Percentiles rank a stretch among this genome's conserved stretches.
phyloP scores from a whole-genome alignment of 1,284 basidiomycete species.

The Papiliotrema fonsecae region DNA sequence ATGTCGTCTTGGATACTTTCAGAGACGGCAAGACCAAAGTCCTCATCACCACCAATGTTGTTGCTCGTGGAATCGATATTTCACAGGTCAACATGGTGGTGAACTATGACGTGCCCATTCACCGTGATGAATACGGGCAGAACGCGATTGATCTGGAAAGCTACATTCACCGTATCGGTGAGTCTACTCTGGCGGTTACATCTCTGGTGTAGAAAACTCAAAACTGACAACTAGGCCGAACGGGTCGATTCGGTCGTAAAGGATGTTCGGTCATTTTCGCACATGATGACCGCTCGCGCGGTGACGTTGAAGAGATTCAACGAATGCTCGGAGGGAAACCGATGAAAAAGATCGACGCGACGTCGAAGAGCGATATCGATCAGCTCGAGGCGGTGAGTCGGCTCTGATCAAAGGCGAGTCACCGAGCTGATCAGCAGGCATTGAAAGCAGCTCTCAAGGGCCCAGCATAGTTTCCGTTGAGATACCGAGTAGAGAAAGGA shows the following conservation, averaged over 20 bases:
- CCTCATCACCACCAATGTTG: constrained; percentile 97
- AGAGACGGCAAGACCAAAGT: constrained; percentile 95
- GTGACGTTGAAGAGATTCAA: constrained; percentile 81
- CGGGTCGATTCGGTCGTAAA: constrained; percentile 90
- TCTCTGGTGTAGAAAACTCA: constrained; percentile 2
- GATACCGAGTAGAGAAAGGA: neutral
- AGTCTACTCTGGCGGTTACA: constrained; percentile 25
- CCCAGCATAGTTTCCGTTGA: constrained; percentile 1
- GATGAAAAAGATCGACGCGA: constrained; percentile 41
- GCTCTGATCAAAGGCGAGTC: neutral
- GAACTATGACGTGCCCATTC: constrained; percentile 93
- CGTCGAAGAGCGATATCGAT: constrained; percentile 34
- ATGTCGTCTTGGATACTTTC: constrained; percentile 90
- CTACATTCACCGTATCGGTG: constrained; percentile 96
- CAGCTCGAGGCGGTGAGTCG: constrained; percentile 35
- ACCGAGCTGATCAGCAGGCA: constrained; percentile 14
- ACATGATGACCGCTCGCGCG: constrained; percentile 75
- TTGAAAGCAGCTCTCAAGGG: constrained; percentile 27
- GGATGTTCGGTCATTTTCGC: constrained; percentile 97
- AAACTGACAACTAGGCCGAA: constrained; percentile 61
- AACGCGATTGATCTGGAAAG: constrained; percentile 83
- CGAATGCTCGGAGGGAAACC: constrained; percentile 58
- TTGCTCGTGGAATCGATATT: constrained; percentile 97
- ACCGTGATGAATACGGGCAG: constrained; percentile 49
- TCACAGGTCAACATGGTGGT: constrained; percentile 98